Conservation (phyloP, 2,329 filamentous ascomycete species). For the Parastagonospora nodorum region DNA sequence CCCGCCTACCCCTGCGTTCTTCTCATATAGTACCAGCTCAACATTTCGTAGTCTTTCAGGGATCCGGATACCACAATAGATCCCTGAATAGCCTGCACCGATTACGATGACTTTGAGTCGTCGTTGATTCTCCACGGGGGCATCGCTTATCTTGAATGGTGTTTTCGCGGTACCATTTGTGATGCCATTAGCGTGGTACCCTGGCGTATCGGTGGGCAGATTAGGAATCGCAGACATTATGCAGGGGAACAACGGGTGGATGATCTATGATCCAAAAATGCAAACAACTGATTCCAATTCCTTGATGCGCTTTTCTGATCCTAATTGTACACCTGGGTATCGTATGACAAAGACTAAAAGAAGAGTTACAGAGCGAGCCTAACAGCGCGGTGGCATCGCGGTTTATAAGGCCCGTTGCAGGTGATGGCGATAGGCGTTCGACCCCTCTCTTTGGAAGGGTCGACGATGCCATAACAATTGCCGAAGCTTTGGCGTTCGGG, state of each 20-base stretch:
- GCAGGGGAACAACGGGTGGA: slow-evolving; percentile 1
- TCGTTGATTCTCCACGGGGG: slow-evolving; percentile 50
- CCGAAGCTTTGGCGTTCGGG: slow-evolving; percentile 9
- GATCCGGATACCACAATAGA: slow-evolving; percentile 52
- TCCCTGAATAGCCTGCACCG: slow-evolving; percentile 51
- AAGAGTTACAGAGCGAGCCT: slow-evolving; percentile 2
- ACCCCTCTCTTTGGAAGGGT: background rate
- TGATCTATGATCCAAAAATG: background rate
- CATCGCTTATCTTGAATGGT: slow-evolving; percentile 42
- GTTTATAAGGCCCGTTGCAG: slow-evolving; percentile 1
- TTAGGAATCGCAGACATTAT: slow-evolving; percentile 39
- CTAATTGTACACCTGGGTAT: slow-evolving; percentile 12
- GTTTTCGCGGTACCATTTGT: slow-evolving; percentile 11
- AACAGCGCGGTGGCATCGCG: slow-evolving; percentile 2
- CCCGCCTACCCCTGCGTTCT: slow-evolving; percentile 49
- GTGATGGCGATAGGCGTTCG: background rate
- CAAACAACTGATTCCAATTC: slow-evolving; percentile 2
- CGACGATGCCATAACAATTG: slow-evolving; percentile 10
- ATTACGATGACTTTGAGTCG: slow-evolving; percentile 52
- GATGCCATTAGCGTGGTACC: slow-evolving; percentile 11
- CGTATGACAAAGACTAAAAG: slow-evolving; percentile 13
- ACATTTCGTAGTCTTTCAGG: slow-evolving; percentile 48
- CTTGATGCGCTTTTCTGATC: slow-evolving; percentile 8
- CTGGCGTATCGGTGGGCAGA: slow-evolving; percentile 26
- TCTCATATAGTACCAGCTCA: slow-evolving; percentile 50